Percentiles rank a stretch among this genome's conserved stretches.
Evolutionary conservation across 768 basidiomycete genomes (phyloP).

Genomic region (Suillus alpinus): DNA sequence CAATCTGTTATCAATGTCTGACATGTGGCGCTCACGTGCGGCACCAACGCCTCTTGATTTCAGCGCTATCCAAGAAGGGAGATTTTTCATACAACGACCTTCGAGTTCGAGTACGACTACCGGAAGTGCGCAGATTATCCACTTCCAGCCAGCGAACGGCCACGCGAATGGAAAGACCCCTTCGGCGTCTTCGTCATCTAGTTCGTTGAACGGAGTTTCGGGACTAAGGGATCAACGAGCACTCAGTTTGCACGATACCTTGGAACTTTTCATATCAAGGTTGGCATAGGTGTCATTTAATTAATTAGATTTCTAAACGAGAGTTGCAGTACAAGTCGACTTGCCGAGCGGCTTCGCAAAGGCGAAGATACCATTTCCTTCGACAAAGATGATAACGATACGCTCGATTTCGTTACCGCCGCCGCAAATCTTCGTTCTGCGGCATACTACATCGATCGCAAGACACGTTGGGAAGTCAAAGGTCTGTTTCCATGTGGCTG

Average conservation of each 20-base stretch:
- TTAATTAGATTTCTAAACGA: conserved; percentile 8
- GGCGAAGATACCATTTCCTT: conserved; percentile 79
- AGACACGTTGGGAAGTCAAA: conserved; percentile 97
- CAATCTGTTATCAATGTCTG: conserved; percentile 87
- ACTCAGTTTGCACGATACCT: conserved; percentile 75
- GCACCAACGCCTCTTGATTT: conserved; percentile 84
- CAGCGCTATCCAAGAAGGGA: conserved; percentile 64
- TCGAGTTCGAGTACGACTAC: conserved; percentile 18
- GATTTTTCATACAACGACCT: conserved; percentile 47
- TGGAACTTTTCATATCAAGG: conserved; percentile 85
- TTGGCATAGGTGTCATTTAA: conserved; percentile 27
- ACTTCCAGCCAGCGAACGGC: conserved; percentile 23
- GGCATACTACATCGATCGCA: conserved; percentile 84
- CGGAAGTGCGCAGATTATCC: background rate
- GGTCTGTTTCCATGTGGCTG: conserved; percentile 42
- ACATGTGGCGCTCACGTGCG: conserved; percentile 95
- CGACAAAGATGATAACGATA: conserved; percentile 98
- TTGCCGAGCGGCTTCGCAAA: conserved; percentile 64
- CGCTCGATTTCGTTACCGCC: conserved; percentile 94
- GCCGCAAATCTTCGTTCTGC: conserved; percentile 89
- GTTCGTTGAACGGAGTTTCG: conserved; percentile 10
- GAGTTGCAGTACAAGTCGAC: conserved; percentile 64
- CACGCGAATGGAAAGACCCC: conserved; percentile 13
- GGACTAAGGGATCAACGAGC: conserved; percentile 81
- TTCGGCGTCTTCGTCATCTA: conserved; percentile 10